These are phyloP conservation scores for Podospora fimiseda DNA, from an alignment of 495 filamentous ascomycete species.

Conservation along the genomic window DNA sequence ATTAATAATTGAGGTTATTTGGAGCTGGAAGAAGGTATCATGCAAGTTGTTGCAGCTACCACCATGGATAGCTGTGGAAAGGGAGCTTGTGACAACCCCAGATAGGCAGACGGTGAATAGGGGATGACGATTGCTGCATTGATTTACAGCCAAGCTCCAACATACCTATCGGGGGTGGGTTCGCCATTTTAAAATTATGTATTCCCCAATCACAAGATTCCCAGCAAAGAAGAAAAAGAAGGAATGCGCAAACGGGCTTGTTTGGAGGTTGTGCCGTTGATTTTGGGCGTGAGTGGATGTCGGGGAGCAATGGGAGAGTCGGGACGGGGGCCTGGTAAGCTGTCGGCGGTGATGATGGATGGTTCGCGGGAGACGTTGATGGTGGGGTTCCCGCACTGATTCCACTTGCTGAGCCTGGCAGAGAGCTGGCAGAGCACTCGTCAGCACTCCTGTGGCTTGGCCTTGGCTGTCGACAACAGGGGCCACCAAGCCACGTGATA, in stretches of 20 bases:
- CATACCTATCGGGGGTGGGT: slow-evolving; percentile 25
- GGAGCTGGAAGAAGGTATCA: no score
- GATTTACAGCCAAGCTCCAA: neutral
- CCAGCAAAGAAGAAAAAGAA: neutral
- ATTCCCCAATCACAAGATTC: neutral
- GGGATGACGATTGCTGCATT: neutral
- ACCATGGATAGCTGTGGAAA: no score
- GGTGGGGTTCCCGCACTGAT: neutral
- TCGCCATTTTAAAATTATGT: slow-evolving; percentile 15
- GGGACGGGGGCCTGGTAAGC: neutral
- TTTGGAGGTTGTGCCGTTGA: neutral
- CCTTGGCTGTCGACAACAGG: slow-evolving; percentile 8
- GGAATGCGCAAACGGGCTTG: neutral
- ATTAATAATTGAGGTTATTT: no score
- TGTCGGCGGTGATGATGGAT: slow-evolving; percentile 1
- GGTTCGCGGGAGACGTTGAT: slow-evolving; percentile 4
- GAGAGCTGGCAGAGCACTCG: neutral
- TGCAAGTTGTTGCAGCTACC: no score
- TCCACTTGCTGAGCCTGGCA: slow-evolving; percentile 2
- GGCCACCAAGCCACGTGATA: slow-evolving; percentile 26
- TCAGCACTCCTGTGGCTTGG: slow-evolving; percentile 15
- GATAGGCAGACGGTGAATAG: neutral
- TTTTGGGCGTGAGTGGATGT: no score
- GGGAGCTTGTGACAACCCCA: neutral
- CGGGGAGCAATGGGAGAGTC: slow-evolving; percentile 1